Evolutionary conservation across 768 basidiomycete genomes (phyloP).

Genomic region (Termitomyces sp.): DNA sequence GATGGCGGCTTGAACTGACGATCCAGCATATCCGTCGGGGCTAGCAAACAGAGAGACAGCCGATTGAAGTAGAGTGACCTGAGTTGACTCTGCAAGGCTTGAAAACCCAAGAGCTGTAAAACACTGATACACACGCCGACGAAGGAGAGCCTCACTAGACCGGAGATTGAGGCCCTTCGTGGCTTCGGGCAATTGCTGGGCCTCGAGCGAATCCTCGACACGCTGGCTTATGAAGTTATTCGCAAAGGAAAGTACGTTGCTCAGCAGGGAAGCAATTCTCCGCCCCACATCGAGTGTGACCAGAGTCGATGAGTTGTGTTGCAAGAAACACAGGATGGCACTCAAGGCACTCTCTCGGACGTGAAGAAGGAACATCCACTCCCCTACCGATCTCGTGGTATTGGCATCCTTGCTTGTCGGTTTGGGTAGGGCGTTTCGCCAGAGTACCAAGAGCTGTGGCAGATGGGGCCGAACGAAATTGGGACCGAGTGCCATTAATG

Average conservation of each 20-base stretch:
- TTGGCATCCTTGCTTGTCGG: slow-evolving; percentile 82
- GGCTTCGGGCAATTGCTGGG: slow-evolving; percentile 23
- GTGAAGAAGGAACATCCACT: slow-evolving; percentile 90
- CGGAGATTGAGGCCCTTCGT: slow-evolving; percentile 53
- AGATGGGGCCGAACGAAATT: slow-evolving; percentile 93
- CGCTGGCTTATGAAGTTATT: slow-evolving; percentile 75
- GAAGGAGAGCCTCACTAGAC: slow-evolving; percentile 77
- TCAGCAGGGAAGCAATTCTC: slow-evolving; percentile 79
- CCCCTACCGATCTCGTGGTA: slow-evolving; percentile 59
- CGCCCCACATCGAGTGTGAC: slow-evolving; percentile 90
- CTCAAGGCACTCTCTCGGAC: slow-evolving; percentile 88
- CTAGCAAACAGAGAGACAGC: slow-evolving; percentile 81
- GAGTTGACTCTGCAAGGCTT: slow-evolving; percentile 79
- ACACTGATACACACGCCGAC: slow-evolving; percentile 84
- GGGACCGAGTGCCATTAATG: slow-evolving; percentile 88
- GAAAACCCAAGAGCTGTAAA: slow-evolving; percentile 78
- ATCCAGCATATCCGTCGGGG: slow-evolving; percentile 77
- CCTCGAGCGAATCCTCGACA: slow-evolving; percentile 57
- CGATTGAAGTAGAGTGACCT: slow-evolving; percentile 74
- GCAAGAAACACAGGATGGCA: slow-evolving; percentile 83
- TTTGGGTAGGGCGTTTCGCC: slow-evolving; percentile 97
- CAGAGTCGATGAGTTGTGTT: slow-evolving; percentile 67
- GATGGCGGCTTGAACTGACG: slow-evolving; percentile 88
- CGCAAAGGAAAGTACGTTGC: slow-evolving; percentile 87
- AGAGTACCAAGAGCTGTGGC: slow-evolving; percentile 89